Evolutionary conservation across 345 rosid genomes (phyloP).

Genomic region (Passiflora organensis): DNA sequence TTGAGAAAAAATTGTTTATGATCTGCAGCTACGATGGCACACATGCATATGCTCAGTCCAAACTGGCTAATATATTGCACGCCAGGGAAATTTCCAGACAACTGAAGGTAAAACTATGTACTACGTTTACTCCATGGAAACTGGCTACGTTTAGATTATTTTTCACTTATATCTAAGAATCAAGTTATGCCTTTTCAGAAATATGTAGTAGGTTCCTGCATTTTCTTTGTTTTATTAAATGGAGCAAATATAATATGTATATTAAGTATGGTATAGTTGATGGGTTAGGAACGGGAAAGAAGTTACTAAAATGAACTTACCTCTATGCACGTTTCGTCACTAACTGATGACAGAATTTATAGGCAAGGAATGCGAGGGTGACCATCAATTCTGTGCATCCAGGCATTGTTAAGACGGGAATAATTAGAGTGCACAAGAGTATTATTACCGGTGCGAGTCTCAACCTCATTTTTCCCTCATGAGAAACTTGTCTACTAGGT

Average conservation of each 20-base stretch:
- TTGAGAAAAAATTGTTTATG: background rate
- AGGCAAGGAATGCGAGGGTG: slow-evolving; percentile 76
- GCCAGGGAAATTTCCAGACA: slow-evolving; percentile 70
- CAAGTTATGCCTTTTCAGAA: too few species aligned
- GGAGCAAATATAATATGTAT: too few species aligned
- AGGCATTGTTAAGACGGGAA: slow-evolving; percentile 90
- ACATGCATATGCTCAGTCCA: slow-evolving; percentile 84
- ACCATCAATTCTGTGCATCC: slow-evolving; percentile 93
- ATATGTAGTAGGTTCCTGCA: too few species aligned
- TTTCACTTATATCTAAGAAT: background rate
- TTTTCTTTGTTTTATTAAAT: too few species aligned
- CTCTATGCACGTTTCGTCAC: background rate
- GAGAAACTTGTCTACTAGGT: too few species aligned
- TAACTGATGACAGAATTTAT: slow-evolving; percentile 7
- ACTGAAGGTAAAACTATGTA: slow-evolving; percentile 45
- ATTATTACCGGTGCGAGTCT: slow-evolving; percentile 66
- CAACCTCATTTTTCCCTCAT: too few species aligned
- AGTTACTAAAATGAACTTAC: background rate
- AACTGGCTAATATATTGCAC: slow-evolving; percentile 76
- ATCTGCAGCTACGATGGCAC: slow-evolving; percentile 73
- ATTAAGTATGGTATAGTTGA: too few species aligned
- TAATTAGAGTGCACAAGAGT: slow-evolving; percentile 76
- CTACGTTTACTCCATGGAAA: background rate
- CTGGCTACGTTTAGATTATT: background rate
- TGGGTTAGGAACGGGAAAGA: background rate